Evolutionary conservation across 2,329 filamentous ascomycete genomes (phyloP).

Genomic region (Ophiostoma piceae): DNA sequence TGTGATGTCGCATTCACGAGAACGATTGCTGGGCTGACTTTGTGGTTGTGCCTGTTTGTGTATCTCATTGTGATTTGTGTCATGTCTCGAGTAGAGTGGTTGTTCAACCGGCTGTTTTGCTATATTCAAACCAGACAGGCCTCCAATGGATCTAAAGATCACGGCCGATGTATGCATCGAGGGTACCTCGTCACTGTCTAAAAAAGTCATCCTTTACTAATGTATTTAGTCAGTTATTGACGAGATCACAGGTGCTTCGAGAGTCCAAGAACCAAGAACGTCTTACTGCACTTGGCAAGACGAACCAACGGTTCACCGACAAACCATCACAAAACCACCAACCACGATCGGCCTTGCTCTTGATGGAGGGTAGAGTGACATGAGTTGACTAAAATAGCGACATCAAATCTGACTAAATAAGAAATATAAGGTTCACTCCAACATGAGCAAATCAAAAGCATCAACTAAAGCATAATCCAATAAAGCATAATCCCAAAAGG

Average conservation of each 20-base stretch:
- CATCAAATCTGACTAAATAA: neutral
- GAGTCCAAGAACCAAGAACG: neutral
- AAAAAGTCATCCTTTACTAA: neutral
- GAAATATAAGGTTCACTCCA: neutral
- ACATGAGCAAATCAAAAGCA: neutral
- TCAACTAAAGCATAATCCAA: neutral
- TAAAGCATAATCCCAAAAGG: neutral
- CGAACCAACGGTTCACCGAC: constrained; percentile 1
- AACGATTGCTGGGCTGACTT: neutral
- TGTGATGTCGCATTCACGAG: constrained; percentile 3
- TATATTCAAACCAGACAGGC: neutral
- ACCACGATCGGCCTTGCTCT: neutral
- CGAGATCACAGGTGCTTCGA: neutral
- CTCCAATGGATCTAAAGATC: neutral
- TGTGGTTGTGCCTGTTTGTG: neutral
- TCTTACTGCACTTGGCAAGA: neutral
- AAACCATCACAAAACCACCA: neutral
- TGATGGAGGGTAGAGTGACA: constrained; percentile 11
- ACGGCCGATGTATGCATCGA: neutral
- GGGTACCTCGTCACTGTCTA: neutral
- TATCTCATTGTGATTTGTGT: neutral
- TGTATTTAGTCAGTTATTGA: neutral
- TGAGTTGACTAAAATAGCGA: neutral
- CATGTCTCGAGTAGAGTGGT: no score
- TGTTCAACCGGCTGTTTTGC: neutral